Evolutionary conservation across 805 yeast species (phyloP).

Genomic region (Zygotorulaspora sp.): DNA sequence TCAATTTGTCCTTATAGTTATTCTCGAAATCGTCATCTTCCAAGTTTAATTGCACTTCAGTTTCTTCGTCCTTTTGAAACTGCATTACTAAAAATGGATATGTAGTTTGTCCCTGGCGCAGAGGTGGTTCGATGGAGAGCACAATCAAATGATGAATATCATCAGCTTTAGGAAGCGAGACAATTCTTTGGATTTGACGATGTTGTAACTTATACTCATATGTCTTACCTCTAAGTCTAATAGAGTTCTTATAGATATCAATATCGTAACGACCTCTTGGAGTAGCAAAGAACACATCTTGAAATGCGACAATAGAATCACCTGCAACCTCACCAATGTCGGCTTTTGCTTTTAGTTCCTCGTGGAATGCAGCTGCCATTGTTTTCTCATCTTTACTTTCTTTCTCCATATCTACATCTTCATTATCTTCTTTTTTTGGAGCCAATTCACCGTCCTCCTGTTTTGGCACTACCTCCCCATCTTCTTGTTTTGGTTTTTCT

Average conservation of each 20-base stretch:
- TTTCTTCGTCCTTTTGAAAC: slow-evolving; percentile 83
- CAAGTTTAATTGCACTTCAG: slow-evolving; percentile 82
- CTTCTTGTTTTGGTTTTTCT: slow-evolving; percentile 34
- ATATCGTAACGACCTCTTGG: slow-evolving; percentile 99
- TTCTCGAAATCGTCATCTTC: slow-evolving; percentile 74
- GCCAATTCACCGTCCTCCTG: slow-evolving; percentile 24
- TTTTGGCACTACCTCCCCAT: slow-evolving; percentile 24
- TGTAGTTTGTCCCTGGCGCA: slow-evolving; percentile 96
- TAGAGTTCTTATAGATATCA: slow-evolving; percentile 81
- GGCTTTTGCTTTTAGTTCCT: slow-evolving; percentile 86
- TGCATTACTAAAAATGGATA: slow-evolving; percentile 90
- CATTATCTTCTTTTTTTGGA: slow-evolving; percentile 29
- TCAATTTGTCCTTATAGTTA: slow-evolving; percentile 71
- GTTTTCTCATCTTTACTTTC: slow-evolving; percentile 38
- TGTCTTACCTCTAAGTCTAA: slow-evolving; percentile 93
- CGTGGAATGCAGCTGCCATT: slow-evolving; percentile 84
- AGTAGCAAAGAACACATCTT: slow-evolving; percentile 85
- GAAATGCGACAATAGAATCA: slow-evolving; percentile 88
- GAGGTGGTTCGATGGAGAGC: slow-evolving; percentile 91
- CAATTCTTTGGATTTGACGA: slow-evolving; percentile 82
- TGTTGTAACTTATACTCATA: slow-evolving; percentile 95
- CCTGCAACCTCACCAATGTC: slow-evolving; percentile 93
- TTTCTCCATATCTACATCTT: slow-evolving; percentile 27
- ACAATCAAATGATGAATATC: slow-evolving; percentile 85
- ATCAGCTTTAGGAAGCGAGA: slow-evolving; percentile 90